These are phyloP conservation scores for Leptosphaerulina australis DNA, from an alignment of 2,329 filamentous ascomycete species.

Conservation along the genomic window DNA sequence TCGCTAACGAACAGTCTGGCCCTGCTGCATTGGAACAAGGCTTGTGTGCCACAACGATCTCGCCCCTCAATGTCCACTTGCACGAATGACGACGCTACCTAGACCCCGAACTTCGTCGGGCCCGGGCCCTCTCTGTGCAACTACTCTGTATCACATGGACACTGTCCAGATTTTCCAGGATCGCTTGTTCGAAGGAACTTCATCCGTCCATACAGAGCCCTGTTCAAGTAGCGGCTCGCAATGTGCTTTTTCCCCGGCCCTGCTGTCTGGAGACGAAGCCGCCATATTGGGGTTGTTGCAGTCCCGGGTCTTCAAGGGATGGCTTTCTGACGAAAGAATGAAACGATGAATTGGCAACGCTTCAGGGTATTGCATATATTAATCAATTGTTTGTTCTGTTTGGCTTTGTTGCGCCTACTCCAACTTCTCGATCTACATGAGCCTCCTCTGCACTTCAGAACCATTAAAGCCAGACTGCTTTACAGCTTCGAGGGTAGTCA, in stretches of 20 bases:
- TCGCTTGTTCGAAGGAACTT: conserved; percentile 1
- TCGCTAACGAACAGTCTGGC: conserved; percentile 18
- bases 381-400: neutral
- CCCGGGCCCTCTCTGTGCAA: neutral
- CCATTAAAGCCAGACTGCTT: neutral
- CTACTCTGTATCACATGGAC: conserved; percentile 3
- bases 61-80: conserved; percentile 13
- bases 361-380: neutral
- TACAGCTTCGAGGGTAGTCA: conserved; percentile 23
- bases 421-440: neutral
- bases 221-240: neutral
- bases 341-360: neutral
- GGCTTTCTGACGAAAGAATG: neutral
- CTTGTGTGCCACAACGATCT: conserved; percentile 20
- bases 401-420: neutral
- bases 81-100: conserved; percentile 8
- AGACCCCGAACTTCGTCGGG: conserved; percentile 8
- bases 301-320: neutral
- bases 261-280: conserved; percentile 1
- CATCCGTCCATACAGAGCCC: conserved; percentile 12
- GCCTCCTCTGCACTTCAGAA: neutral
- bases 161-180: conserved; percentile 8
- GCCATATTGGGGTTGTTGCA: neutral
- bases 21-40: conserved; percentile 16
- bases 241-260: neutral